A percentile compares a stretch with the other conserved stretches of the same genome.
phyloP scores from a whole-genome alignment of 2,329 filamentous ascomycete genomes.

The Thelonectria blattea region DNA sequence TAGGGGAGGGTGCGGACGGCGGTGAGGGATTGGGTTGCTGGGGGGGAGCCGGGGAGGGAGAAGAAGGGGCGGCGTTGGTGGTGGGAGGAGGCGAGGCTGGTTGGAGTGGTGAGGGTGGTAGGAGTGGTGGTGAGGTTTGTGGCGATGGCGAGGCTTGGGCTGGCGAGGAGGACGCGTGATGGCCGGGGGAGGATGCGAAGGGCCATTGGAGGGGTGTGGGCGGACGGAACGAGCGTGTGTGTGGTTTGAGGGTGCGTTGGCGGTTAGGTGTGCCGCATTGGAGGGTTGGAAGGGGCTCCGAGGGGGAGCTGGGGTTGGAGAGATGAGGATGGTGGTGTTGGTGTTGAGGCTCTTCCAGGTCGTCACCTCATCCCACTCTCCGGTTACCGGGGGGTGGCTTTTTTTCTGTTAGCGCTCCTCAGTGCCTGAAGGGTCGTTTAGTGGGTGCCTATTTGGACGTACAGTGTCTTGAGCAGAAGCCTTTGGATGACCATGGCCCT shows the following conservation, averaged over 20 bases:
- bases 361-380: background rate
- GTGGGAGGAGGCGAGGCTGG: constrained; percentile 49
- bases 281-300: background rate
- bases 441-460: background rate
- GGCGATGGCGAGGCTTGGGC: constrained; percentile 22
- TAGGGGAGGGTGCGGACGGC: constrained; percentile 82
- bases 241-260: background rate
- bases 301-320: background rate
- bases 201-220: constrained; percentile 24
- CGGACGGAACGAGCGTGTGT: background rate
- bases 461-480: background rate
- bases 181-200: constrained; percentile 22
- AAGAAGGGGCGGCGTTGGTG: constrained; percentile 50
- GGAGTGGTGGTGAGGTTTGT: constrained; percentile 42
- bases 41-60: constrained; percentile 35
- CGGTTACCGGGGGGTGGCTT: background rate
- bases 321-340: background rate
- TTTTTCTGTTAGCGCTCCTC: too few species aligned
- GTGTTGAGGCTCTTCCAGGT: constrained; percentile 8
- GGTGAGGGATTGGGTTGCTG: constrained; percentile 65
- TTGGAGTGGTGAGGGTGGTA: constrained; percentile 48
- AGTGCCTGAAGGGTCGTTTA: background rate
- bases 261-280: constrained; percentile 11
- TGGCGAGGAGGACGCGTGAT: constrained; percentile 22
- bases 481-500: background rate